phyloP scores from a whole-genome alignment of 441 rosid species.

The Codiaeum variegatum region DNA sequence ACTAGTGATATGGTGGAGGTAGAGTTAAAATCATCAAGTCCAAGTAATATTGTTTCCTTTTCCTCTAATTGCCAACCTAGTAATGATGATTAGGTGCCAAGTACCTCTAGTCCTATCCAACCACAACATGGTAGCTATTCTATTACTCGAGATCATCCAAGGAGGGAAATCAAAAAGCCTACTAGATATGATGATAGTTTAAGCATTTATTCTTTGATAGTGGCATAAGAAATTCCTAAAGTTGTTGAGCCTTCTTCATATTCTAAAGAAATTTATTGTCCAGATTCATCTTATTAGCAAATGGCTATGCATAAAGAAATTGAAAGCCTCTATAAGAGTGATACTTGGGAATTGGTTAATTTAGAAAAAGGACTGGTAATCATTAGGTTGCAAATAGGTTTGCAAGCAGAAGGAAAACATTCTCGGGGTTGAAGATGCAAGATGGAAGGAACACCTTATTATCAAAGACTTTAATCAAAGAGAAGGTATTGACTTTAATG shows the following conservation, averaged over 20 bases:
- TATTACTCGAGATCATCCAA: neutral
- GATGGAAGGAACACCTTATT: neutral
- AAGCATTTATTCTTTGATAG: neutral
- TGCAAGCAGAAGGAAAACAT: neutral
- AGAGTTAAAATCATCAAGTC: too few relatives aligned
- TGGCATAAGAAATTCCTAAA: neutral
- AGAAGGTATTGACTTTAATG: too few relatives aligned
- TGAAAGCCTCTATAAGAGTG: constrained; percentile 3
- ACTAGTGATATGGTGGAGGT: too few relatives aligned
- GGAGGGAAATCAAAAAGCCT: neutral
- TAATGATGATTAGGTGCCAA: neutral
- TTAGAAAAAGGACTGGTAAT: neutral
- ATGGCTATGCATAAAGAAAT: too few relatives aligned
- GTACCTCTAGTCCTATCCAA: neutral
- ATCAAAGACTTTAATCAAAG: neutral
- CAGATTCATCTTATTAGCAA: neutral
- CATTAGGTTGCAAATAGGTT: constrained; percentile 2
- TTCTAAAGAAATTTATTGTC: neutral
- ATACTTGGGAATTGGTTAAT: constrained; percentile 11
- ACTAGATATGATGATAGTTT: neutral
- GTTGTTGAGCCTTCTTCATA: too few relatives aligned
- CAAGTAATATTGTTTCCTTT: too few relatives aligned
- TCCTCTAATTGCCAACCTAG: neutral
- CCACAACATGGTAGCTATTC: neutral
- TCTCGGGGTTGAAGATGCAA: neutral